Base-by-base conservation (phyloP, 768 basidiomycete species). In the Phaeolepiota aurea region DNA sequence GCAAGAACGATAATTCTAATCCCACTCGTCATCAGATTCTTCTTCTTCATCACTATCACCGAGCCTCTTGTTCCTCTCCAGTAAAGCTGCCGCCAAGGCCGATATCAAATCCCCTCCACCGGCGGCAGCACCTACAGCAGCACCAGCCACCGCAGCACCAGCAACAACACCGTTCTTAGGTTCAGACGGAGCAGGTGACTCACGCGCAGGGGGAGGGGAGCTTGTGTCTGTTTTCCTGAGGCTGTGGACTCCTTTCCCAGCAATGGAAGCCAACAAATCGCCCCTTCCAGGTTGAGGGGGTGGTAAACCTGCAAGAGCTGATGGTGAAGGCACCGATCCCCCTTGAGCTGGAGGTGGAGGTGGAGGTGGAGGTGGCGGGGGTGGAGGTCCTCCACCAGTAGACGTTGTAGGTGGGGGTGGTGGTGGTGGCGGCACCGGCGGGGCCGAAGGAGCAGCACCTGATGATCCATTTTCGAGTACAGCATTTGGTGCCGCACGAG, bases 1-100 rank as follows among this genome's bases (percentile, higher is more conserved):
- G n/a, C 25, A 28, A n/a, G 25, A 28, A 28, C 25, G 25, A 28
- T 7, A 28, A 28, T 35, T 9, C 16, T 15, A 68, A 51, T 69
- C 72, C 65, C 70, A 74, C 55, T 83, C 84, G 43, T 82, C 81
- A 22, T 81, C 79, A 16, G 83, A 81, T 0, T 81, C 81, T 3
- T 85, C 84, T 15, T 84, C 82, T 37, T 85, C 82, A 49, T 87
- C 85, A 51, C 84, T 87, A 49, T 91, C 88, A 2, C 86, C 90
- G 49, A 94, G 64, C 53, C 87, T 82, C 65, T 86, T 89, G 56
- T 87, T 94, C 49, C 92, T 65, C 56, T 83, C 77, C 50, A 81
- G 63, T 46, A 97, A 60, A 1, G 91, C 91, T 37, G 78, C 84
- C 3, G 90, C 92, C 34, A 96, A 65, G 5, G 89, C 87, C 3